Evolutionary conservation across 805 yeast genomes (phyloP), one percentile per base, ranked within the genome.

Genomic region (Millerozyma acaciae): DNA sequence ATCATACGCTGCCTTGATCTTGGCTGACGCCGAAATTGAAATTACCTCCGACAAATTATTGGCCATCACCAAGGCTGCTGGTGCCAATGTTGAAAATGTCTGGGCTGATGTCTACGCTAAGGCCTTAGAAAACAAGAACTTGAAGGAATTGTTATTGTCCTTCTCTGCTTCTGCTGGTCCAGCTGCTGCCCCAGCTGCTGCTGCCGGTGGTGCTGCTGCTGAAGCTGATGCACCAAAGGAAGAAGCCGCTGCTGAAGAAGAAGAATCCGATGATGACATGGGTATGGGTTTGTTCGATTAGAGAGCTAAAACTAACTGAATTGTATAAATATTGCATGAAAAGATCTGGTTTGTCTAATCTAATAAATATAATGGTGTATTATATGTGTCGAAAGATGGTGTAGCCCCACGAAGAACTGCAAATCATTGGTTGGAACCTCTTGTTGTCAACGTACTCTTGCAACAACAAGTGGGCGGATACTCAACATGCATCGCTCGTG

Each of bases 251-350:
- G 86, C 66, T 51, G 83, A 70, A 57, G 80, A 58, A 47, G 82
- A 63, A 57, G 81, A 75, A 62, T 76, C 76, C 49, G 85, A 78
- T 56, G 76, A 70, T 48, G 90, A 82, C 71, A 82, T 84, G 94
- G 95, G 95, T 57, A 79, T 83, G 80, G 95, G 95, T 78, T 84
- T 93, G 70, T 93, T 93, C 82, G 99, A 93, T 80, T 93, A 93
- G 78, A 28, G 13, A 23, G 26, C 13, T 23, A 23, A 8, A 20
- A 8, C 10, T 20, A 10, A 20, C 13, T 23, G 26, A 23, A 7
- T 7, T 23, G 13, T 23, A 23, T 23, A 23, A 23, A n/a, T 23
- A n/a, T 23, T 23, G 26, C 26, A 23, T 23, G 26, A 23, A 7
- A 23, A 23, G 13, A 23, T 23, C 15, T 23, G 26, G 13, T 23